Base-by-base conservation (phyloP, 2,329 filamentous ascomycete species). In the Sporothrix pseudoabietina region DNA sequence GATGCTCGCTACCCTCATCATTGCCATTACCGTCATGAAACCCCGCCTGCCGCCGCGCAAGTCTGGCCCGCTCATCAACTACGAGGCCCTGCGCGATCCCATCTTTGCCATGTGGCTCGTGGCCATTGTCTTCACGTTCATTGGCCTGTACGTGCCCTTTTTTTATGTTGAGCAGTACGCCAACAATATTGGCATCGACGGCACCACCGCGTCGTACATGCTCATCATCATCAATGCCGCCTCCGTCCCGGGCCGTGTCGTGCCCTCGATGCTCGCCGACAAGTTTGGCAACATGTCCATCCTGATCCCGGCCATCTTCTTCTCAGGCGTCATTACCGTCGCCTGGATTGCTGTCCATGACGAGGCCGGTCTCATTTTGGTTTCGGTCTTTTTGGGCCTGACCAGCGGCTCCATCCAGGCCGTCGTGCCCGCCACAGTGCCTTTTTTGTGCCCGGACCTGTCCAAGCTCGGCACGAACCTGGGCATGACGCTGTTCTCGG, bases 401-500 rank as follows among this genome's bases (percentile, higher is more conserved):
- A 74, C 75, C n/a, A 76, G 78, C 5, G 80, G 80, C 2, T 77
- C 77, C 69, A 80, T 80, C 72, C 74, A 85, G 69, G 80, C 80
- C 57, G 78, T 86, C 52, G 80, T 81, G 22, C 82, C 83, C 2
- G 81, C 82, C 16, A 80, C 81, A 9, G 78, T 85, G 7, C 78
- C 81, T 22, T 75, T 75, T 1, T 72, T 84, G 57, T 78, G 81
- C 9, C 79, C 79, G 0, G 83, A 85, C 57, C 78, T 82, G 75
- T 76, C 78, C 12, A 75, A 76, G 2, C 75, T 83, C 0, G 84
- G 84, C 3, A 82, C 82, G 0, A 76, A 84, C 47, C 80, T 85
- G 76, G 84, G 84, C 4, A 84, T 85, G 81, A 77, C 75, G 6
- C 83, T 83, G 19, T 74, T 78, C 7, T 68, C 80, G n/a, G 72